Conservation (phyloP, 192 early-diverging fungal species). For the Haplosporangium gracile region DNA sequence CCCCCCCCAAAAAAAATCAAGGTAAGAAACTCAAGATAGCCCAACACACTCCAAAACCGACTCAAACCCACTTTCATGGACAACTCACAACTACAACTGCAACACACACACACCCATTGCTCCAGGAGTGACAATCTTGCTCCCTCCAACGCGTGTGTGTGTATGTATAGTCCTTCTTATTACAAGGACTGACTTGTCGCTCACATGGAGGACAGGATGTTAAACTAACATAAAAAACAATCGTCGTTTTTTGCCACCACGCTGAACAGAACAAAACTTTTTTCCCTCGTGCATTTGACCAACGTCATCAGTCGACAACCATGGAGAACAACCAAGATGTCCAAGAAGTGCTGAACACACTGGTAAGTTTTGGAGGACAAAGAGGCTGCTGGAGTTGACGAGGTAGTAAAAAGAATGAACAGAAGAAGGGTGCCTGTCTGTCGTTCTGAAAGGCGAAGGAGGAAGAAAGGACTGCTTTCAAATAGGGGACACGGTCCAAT, state of each 20-base stretch:
- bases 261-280: neutral
- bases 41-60: neutral
- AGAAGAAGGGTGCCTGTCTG: neutral
- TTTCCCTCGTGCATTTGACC: neutral
- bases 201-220: neutral
- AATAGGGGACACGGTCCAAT: constrained; percentile 6
- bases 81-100: neutral
- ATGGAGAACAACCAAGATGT: constrained; percentile 32
- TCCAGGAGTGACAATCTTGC: neutral
- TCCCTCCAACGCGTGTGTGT: neutral
- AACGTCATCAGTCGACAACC: constrained; percentile 9
- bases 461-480: neutral
- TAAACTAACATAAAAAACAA: neutral
- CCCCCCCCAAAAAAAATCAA: neutral
- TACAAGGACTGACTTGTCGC: too few species aligned
- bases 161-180: neutral
- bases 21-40: neutral
- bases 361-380: constrained; percentile 17
- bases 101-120: neutral
- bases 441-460: neutral
- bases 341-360: constrained; percentile 37
- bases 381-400: neutral
- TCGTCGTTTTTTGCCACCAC: neutral
- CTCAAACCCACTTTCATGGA: neutral
- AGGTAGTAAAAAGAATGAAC: neutral